These are phyloP conservation scores for Trametopsis cervina DNA, from an alignment of 768 basidiomycete species.

Conservation along the genomic window DNA sequence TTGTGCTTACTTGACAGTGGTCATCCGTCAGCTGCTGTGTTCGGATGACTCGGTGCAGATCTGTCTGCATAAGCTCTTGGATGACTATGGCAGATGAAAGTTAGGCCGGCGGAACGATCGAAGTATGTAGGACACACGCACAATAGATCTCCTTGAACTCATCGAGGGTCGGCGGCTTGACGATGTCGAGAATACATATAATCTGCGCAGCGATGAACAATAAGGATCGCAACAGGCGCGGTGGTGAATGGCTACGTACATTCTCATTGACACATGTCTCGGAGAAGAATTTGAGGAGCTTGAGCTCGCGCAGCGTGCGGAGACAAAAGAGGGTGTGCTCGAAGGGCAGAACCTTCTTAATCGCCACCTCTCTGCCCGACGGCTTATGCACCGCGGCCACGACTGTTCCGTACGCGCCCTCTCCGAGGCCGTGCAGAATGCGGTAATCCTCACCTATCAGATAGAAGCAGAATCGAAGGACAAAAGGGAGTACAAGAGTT, in stretches of 20 bases:
- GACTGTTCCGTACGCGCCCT: constrained; percentile 89
- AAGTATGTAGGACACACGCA: constrained; percentile 25
- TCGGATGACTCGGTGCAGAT: constrained; percentile 85
- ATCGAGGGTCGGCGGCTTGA: constrained; percentile 69
- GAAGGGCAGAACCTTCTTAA: constrained; percentile 94
- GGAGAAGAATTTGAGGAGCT: constrained; percentile 81
- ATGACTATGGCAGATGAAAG: constrained; percentile 40
- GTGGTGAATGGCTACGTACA: too few relatives aligned
- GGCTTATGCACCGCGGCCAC: constrained; percentile 83
- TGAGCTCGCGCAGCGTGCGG: constrained; percentile 85
- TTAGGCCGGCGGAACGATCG: constrained; percentile 3
- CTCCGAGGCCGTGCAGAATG: constrained; percentile 67
- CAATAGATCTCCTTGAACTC: constrained; percentile 87
- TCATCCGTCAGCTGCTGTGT: constrained; percentile 89
- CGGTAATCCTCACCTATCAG: constrained; percentile 63
- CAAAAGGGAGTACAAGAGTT: background rate
- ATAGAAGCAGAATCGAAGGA: constrained; percentile 2
- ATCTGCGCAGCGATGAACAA: constrained; percentile 42
- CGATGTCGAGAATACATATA: constrained; percentile 87
- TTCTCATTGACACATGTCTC: constrained; percentile 79
- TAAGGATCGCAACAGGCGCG: background rate
- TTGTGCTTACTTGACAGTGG: constrained; percentile 60
- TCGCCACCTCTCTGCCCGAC: constrained; percentile 79
- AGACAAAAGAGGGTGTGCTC: constrained; percentile 91
- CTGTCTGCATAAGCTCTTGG: constrained; percentile 87